These are phyloP conservation scores for Coccomyxa sp. DNA, from an alignment of 139 green algal species.

Conservation along the genomic window DNA sequence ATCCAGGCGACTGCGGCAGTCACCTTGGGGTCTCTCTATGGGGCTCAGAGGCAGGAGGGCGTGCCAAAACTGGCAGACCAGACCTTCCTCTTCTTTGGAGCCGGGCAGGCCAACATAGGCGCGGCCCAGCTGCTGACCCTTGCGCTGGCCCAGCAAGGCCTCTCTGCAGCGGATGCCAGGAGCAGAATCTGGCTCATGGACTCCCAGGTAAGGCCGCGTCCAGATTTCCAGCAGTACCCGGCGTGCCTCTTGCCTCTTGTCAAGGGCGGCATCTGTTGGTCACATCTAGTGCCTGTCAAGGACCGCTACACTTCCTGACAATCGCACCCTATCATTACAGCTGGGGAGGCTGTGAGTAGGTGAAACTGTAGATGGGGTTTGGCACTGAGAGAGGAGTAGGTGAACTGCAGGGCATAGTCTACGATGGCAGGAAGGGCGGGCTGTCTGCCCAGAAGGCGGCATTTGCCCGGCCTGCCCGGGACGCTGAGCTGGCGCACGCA, in stretches of 20 bases:
- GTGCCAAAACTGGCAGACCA: slow-evolving; percentile 32
- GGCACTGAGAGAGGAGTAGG: background rate
- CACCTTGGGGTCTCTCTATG: slow-evolving; percentile 31
- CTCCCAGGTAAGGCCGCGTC: slow-evolving; percentile 12
- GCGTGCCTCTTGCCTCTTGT: too few species aligned
- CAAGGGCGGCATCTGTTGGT: background rate
- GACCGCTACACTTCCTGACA: background rate
- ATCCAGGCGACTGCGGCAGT: slow-evolving; percentile 53
- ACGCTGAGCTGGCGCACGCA: background rate
- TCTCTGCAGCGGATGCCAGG: slow-evolving; percentile 15
- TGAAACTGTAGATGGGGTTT: background rate
- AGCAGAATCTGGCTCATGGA: slow-evolving; percentile 30
- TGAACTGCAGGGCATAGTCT: slow-evolving; percentile 12
- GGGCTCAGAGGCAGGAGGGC: slow-evolving; percentile 17
- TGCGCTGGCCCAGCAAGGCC: slow-evolving; percentile 28
- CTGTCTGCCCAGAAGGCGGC: slow-evolving; percentile 30
- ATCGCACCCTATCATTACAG: background rate
- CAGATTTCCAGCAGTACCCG: background rate
- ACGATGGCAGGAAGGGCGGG: slow-evolving; percentile 12
- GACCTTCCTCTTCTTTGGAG: slow-evolving; percentile 60
- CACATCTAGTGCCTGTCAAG: background rate
- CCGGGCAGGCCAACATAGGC: slow-evolving; percentile 59
- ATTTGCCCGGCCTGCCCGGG: slow-evolving; percentile 27
- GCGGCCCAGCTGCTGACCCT: slow-evolving; percentile 32
- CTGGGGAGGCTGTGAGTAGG: background rate